Conservation (phyloP, 352 stramenopile genomes). For the Lagenidium giganteum region DNA sequence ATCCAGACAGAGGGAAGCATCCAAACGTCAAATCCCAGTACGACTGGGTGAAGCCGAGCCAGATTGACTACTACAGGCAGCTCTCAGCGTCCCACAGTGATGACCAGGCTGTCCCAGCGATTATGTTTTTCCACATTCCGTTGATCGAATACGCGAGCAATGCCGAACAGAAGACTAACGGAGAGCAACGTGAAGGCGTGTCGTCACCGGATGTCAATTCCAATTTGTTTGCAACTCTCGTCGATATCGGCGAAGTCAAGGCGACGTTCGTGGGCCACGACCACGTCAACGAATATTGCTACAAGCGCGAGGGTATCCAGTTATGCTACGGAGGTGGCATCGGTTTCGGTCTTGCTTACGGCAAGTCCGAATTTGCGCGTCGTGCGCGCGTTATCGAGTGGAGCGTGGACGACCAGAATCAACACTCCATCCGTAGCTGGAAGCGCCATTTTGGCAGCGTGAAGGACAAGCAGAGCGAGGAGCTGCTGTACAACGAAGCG, state of each 20-base stretch:
- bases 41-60: slow-evolving; percentile 1
- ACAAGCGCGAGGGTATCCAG: slow-evolving; percentile 6
- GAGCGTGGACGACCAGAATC: slow-evolving; percentile 27
- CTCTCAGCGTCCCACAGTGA: not conserved
- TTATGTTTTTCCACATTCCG: too few species aligned
- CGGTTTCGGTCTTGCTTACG: slow-evolving; percentile 2
- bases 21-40: slow-evolving; percentile 26
- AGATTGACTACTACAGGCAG: not conserved
- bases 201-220: not conserved
- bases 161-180: too few species aligned
- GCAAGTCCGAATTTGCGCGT: not conserved
- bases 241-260: slow-evolving; percentile 11
- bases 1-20: slow-evolving; percentile 19
- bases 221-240: not conserved
- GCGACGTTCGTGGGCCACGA: slow-evolving; percentile 17
- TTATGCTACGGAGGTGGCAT: slow-evolving; percentile 20
- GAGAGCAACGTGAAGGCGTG: not conserved
- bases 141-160: slow-evolving; percentile 14
- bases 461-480: slow-evolving; percentile 55
- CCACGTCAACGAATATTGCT: slow-evolving; percentile 19
- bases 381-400: slow-evolving; percentile 33
- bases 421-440: slow-evolving; percentile 33
- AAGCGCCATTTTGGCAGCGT: slow-evolving; percentile 25
- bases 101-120: slow-evolving; percentile 1
- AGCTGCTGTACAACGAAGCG: slow-evolving; percentile 85